Percentiles rank a stretch among this genome's conserved stretches.
Conservation (phyloP, 306 rosid species). For the Citrullus amarus region DNA sequence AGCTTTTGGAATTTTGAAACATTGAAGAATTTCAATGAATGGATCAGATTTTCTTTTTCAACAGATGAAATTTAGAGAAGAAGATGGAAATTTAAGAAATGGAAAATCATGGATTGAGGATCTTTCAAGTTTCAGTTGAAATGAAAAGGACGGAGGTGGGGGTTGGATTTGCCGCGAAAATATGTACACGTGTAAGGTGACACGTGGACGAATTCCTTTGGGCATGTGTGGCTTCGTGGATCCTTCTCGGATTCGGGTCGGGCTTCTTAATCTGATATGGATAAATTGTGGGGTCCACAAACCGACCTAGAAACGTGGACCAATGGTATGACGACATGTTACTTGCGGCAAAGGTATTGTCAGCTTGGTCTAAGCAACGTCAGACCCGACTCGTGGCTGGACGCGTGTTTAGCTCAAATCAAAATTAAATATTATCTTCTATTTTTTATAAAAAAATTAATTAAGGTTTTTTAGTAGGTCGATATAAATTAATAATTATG, state of each 20-base stretch:
- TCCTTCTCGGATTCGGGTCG: background rate
- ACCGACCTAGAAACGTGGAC: slow-evolving; percentile 12
- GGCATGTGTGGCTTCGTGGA: background rate
- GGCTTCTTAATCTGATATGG: background rate
- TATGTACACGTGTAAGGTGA: background rate
- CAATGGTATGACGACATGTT: background rate
- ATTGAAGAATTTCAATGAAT: background rate
- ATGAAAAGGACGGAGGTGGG: background rate
- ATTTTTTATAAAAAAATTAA: background rate
- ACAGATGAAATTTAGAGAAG: background rate
- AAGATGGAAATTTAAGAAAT: background rate
- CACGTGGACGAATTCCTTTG: background rate
- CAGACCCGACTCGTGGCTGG: slow-evolving; percentile 10
- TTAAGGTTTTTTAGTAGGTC: too few relatives aligned
- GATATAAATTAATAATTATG: background rate
- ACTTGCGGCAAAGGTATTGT: slow-evolving; percentile 7
- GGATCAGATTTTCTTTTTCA: background rate
- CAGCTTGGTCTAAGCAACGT: slow-evolving; percentile 1
- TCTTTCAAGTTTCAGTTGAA: background rate
- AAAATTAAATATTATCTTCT: background rate
- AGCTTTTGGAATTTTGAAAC: slow-evolving; percentile 9
- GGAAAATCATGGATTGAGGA: background rate
- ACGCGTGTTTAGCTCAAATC: background rate
- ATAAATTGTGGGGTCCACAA: background rate
- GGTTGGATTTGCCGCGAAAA: background rate